Conservation (phyloP, 768 basidiomycete species). For the Rhizopogon rudus region DNA sequence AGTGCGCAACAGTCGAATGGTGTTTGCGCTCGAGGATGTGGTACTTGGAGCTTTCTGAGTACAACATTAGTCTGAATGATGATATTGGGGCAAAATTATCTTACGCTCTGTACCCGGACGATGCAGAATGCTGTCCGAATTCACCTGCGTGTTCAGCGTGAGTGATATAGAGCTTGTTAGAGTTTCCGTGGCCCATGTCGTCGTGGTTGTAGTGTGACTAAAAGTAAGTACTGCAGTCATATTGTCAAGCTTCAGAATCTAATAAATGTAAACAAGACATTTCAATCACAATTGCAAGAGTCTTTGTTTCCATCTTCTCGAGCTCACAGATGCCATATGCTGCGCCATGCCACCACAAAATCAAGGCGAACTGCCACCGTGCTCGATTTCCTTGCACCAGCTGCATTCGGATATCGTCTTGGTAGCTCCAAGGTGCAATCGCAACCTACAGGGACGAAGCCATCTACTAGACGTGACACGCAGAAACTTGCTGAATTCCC, state of each 20-base stretch:
- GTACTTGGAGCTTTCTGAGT: slow-evolving; percentile 60
- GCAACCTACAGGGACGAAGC: not conserved
- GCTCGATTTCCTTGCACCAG: slow-evolving; percentile 42
- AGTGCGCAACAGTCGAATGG: slow-evolving; percentile 92
- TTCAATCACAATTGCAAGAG: not conserved
- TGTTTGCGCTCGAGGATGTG: slow-evolving; percentile 58
- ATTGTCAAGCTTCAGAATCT: not conserved
- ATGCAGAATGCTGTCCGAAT: slow-evolving; percentile 78
- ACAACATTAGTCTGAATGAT: slow-evolving; percentile 6
- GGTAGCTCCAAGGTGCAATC: slow-evolving; percentile 12
- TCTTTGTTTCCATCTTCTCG: not conserved
- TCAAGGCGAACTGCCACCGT: slow-evolving; percentile 19
- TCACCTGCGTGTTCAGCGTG: slow-evolving; percentile 83
- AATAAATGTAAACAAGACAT: slow-evolving; percentile 5
- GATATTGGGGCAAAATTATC: slow-evolving; percentile 19
- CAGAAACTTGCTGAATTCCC: slow-evolving; percentile 1
- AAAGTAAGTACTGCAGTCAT: no score
- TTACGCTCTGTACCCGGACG: slow-evolving; percentile 66
- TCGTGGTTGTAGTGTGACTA: not conserved
- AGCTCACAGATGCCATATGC: slow-evolving; percentile 11
- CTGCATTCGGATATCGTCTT: slow-evolving; percentile 18
- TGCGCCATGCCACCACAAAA: slow-evolving; percentile 15
- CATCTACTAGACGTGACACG: slow-evolving; percentile 1
- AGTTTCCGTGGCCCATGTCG: slow-evolving; percentile 80
- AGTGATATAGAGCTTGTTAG: slow-evolving; percentile 83